phyloP scores from a whole-genome alignment of 2,329 filamentous ascomycete species.

The Xylariales sp. region DNA sequence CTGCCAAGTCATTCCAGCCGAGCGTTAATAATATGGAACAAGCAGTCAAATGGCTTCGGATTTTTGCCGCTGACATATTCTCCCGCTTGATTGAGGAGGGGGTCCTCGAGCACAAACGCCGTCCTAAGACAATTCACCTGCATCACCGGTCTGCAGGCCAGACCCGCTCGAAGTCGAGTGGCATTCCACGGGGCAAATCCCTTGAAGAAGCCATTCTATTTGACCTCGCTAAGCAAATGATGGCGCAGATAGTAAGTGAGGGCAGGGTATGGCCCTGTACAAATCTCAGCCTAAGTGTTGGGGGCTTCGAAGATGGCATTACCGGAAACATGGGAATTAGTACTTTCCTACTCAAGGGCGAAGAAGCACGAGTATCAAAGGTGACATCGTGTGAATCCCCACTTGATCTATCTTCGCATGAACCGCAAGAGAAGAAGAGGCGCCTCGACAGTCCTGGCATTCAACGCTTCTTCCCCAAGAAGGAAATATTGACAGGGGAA shows the following conservation, averaged over 20 bases:
- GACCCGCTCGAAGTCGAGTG: slow-evolving; percentile 77
- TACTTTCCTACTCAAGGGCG: slow-evolving; percentile 82
- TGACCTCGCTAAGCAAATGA: slow-evolving; percentile 78
- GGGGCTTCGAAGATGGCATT: slow-evolving; percentile 91
- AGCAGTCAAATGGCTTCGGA: slow-evolving; percentile 85
- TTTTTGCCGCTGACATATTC: slow-evolving; percentile 93
- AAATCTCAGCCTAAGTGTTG: slow-evolving; percentile 89
- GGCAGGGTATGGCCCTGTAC: slow-evolving; percentile 88
- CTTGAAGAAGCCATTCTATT: slow-evolving; percentile 80
- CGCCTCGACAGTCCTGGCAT: slow-evolving; percentile 64
- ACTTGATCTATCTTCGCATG: slow-evolving; percentile 46
- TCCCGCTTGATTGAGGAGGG: slow-evolving; percentile 91
- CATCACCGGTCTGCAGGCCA: slow-evolving; percentile 82
- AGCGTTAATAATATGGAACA: slow-evolving; percentile 82
- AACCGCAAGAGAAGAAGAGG: slow-evolving; percentile 57
- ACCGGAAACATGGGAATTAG: slow-evolving; percentile 88
- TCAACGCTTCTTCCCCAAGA: slow-evolving; percentile 67
- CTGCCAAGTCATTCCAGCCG: slow-evolving; percentile 93
- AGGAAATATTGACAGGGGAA: slow-evolving; percentile 47
- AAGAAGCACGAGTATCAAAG: slow-evolving; percentile 69
- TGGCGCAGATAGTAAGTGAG: slow-evolving; percentile 81
- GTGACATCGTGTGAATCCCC: slow-evolving; percentile 47
- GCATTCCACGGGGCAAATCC: slow-evolving; percentile 79
- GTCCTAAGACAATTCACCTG: slow-evolving; percentile 86
- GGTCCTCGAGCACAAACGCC: slow-evolving; percentile 84